Evolutionary conservation across 371 early-diverging fungal species (phyloP), one percentile per base, ranked within the genome.

Genomic region (Chytridiales sp.): DNA sequence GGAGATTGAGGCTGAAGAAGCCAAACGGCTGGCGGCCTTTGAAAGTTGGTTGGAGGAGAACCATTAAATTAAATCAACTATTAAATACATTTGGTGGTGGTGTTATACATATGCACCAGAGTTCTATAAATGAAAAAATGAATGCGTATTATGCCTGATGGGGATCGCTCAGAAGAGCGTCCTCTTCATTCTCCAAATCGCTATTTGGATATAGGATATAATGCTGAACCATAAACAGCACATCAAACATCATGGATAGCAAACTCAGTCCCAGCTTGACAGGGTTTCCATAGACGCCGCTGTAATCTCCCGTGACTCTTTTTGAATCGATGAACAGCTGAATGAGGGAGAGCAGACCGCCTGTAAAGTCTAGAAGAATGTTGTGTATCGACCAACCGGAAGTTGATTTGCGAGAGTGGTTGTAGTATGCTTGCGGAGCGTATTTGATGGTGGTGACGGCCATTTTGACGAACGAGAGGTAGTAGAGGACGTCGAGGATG

Each of bases 371-470:
- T 54, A 95, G 73, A 11, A 97, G 62, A 52, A 94, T 92, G 59
- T 93, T 95, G 50, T 87, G 82, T 34, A 95, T 92, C 48, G 88
- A 87, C 96, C 96, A 97, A 0, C 97, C 97, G 3, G 80, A 78
- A 0, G 97, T 97, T 1, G 93, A 92, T 68, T 88, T 78, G 19
- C 88, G 77, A 27, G 62, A 48, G 57, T 71, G 88, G 56, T 97
- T 95, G 47, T 92, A 56, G 72, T 80, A 89, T 1, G 85, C 84
- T 76, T 95, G 95, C 21, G 97, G 97, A 3, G 87, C 63, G 67
- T 97, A 97, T 68, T 95, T 97, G 66, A 92, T 70, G 40, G 94
- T 68, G 43, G 84, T 86, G 52, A 91, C 74, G 9, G 61, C 63
- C 52, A 94, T 78, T 64, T 97, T 97, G 52, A 94, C 72, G 61